Conservation (phyloP, 2,329 filamentous ascomycete genomes). For the Eutypella sp. region DNA sequence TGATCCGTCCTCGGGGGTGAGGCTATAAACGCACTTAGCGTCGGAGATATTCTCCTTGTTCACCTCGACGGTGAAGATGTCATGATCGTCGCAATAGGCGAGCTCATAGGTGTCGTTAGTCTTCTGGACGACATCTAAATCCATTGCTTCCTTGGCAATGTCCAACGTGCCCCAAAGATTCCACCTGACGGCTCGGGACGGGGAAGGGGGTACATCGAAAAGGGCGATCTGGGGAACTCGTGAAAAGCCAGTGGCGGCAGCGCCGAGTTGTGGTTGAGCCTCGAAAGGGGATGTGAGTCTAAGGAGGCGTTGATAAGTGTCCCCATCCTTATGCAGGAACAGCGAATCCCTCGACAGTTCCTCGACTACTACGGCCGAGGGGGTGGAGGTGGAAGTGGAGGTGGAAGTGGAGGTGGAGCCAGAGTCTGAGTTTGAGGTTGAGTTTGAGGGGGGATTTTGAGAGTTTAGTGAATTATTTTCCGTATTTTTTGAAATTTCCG, state of each 20-base stretch:
- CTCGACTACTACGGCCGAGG: constrained; percentile 7
- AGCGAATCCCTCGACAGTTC: constrained; percentile 49
- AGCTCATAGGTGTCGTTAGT: constrained; percentile 62
- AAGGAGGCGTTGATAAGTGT: constrained; percentile 55
- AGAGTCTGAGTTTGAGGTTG: too few relatives aligned
- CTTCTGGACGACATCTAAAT: constrained; percentile 64
- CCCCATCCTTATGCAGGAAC: constrained; percentile 48
- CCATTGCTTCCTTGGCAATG: constrained; percentile 55
- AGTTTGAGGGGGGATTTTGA: too few relatives aligned
- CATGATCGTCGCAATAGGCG: constrained; percentile 72
- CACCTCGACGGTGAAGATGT: constrained; percentile 62
- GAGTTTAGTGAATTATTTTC: too few relatives aligned
- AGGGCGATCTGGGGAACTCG: constrained; percentile 73
- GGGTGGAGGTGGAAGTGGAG: too few relatives aligned
- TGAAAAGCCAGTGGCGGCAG: constrained; percentile 72
- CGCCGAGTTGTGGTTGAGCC: constrained; percentile 62
- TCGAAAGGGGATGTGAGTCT: constrained; percentile 48
- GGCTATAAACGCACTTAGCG: constrained; percentile 51
- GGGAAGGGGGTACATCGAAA: constrained; percentile 61
- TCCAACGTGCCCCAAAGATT: constrained; percentile 46
- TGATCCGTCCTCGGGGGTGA: constrained; percentile 41
- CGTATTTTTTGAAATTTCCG: too few relatives aligned
- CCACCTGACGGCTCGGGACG: constrained; percentile 39
- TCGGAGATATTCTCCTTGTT: constrained; percentile 37
- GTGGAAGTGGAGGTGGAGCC: too few relatives aligned